These are phyloP conservation scores for Exophiala aquamarina DNA, from an alignment of 2,329 filamentous ascomycete species.

Conservation along the genomic window DNA sequence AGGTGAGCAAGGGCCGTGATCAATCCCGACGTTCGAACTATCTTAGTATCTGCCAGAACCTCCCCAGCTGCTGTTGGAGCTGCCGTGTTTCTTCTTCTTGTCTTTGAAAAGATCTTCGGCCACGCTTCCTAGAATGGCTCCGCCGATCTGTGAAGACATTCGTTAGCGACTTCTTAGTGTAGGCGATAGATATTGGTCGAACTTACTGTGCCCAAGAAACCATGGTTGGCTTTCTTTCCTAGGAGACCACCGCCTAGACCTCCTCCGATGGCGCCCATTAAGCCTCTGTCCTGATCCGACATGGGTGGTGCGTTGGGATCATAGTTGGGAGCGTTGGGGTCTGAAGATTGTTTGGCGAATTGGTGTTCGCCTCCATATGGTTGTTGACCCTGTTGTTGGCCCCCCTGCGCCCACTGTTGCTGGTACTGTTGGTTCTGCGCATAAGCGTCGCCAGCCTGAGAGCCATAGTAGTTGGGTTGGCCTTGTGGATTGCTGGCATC, in stretches of 20 bases:
- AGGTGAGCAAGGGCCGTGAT: background rate
- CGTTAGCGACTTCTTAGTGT: background rate
- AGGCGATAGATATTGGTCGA: no score
- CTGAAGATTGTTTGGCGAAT: slow-evolving; percentile 23
- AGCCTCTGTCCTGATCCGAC: slow-evolving; percentile 56
- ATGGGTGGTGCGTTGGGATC: slow-evolving; percentile 41
- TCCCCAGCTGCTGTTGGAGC: slow-evolving; percentile 26
- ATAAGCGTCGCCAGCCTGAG: slow-evolving; percentile 25
- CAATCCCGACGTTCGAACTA: background rate
- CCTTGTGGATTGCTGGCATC: slow-evolving; percentile 36
- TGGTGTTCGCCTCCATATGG: slow-evolving; percentile 22
- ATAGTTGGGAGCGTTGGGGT: slow-evolving; percentile 31
- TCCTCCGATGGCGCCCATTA: slow-evolving; percentile 57
- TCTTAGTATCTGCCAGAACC: slow-evolving; percentile 21
- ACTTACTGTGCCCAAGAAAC: slow-evolving; percentile 51
- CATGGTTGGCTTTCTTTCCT: slow-evolving; percentile 58
- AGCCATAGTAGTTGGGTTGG: slow-evolving; percentile 38
- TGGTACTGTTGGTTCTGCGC: slow-evolving; percentile 24
- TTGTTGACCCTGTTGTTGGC: slow-evolving; percentile 15
- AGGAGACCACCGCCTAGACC: slow-evolving; percentile 57
- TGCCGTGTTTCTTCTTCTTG: slow-evolving; percentile 37
- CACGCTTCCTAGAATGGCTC: slow-evolving; percentile 56
- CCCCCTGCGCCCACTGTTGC: slow-evolving; percentile 17
- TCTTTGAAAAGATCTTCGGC: slow-evolving; percentile 56
- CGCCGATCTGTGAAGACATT: slow-evolving; percentile 35